phyloP scores from a whole-genome alignment of 768 basidiomycete species.

The Pseudohyphozyma bogoriensis region DNA sequence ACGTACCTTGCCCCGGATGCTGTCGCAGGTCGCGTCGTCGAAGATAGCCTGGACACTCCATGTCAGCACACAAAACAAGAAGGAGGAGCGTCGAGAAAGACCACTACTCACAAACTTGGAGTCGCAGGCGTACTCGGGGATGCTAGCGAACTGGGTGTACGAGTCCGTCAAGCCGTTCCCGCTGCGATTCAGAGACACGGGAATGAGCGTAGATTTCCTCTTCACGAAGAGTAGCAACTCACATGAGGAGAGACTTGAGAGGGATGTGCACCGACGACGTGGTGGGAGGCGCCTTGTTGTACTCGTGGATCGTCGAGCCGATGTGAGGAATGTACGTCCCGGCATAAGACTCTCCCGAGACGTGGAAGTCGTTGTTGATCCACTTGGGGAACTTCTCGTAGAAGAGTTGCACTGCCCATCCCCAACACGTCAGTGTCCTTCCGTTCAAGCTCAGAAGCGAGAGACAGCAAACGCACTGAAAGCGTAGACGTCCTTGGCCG shows the following conservation, averaged over 20 bases:
- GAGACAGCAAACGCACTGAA: constrained; percentile 35
- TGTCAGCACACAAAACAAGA: too few species aligned
- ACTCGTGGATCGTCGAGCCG: constrained; percentile 65
- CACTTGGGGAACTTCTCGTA: constrained; percentile 66
- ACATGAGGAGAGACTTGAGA: constrained; percentile 53
- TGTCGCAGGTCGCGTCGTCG: constrained; percentile 55
- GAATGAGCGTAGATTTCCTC: too few species aligned
- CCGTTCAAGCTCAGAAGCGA: too few species aligned
- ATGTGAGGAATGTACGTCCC: constrained; percentile 73
- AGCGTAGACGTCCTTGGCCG: constrained; percentile 68
- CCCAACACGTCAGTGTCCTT: too few species aligned
- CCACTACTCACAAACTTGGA: constrained; percentile 63
- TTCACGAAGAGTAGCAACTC: too few species aligned
- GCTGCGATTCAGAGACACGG: constrained; percentile 44
- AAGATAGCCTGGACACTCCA: too few species aligned
- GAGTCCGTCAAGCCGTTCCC: constrained; percentile 52
- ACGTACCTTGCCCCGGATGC: constrained; percentile 42
- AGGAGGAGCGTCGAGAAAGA: too few species aligned
- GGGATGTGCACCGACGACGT: constrained; percentile 22
- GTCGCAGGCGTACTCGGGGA: constrained; percentile 66
- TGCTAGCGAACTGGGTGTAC: constrained; percentile 59
- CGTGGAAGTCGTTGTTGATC: constrained; percentile 35
- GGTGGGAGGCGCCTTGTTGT: constrained; percentile 50
- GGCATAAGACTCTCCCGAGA: constrained; percentile 44
- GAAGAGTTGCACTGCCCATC: constrained; percentile 75